Evolutionary conservation across 352 stramenopile species (phyloP), one percentile per base, ranked within the genome.

Genomic region (Phytophthora litchii): DNA sequence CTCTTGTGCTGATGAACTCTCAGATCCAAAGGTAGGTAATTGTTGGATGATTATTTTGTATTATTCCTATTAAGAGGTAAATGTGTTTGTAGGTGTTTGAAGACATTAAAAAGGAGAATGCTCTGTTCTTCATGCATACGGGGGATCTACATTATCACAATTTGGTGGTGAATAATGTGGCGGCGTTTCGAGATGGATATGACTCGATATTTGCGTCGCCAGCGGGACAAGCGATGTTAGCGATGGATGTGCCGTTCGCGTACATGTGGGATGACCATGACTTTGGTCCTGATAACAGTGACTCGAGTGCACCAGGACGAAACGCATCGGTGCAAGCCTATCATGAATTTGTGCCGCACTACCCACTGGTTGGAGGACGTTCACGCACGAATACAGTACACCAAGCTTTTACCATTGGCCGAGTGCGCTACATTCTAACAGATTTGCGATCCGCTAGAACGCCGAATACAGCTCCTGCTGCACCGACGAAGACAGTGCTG

Each of bases 231-330:
- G 79, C 80, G 12, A 92, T 95, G 84, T 54, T 92, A n/a, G 76
- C 49, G 10, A 94, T 94, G 83, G 71, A 94, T 36, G 48, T 96
- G 7, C 88, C 89, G 3, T 89, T 96, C 49, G 83, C 73, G 13
- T 95, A 96, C 63, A 96, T 95, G 86, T 97, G 85, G 83, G 85
- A 95, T 58, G 89, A 97, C 70, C 89, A 97, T 66, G 89, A 97
- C 60, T 97, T 86, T 54, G 89, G 88, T 23, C 86, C 85, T 25
- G 87, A 97, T 71, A 96, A 97, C 54, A 94, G 85, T 20, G 83
- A 97, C 61, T 79, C 80, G 47, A 92, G 76, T 13, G 83, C 86
- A 25, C 80, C 73, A 1, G 86, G 83, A 25, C 72, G 84, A 7
- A 76, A 89, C 16, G 81, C 85, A 0, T 90, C 89, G 7, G 56